These are phyloP conservation scores for Rhododendron ovatum DNA, from an alignment of 148 eudicot genomes.

Conservation along the genomic window DNA sequence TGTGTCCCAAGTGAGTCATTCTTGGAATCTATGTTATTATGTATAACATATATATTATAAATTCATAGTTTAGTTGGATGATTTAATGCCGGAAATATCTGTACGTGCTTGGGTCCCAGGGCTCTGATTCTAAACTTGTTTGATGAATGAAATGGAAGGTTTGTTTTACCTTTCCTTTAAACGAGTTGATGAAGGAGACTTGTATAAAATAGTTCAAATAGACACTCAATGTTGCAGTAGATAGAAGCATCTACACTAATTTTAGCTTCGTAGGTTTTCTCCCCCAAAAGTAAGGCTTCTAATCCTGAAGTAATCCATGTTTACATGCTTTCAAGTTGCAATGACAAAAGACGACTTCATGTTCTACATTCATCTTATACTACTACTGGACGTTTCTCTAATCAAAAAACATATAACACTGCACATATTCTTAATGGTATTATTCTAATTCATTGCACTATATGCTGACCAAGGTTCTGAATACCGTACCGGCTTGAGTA, in stretches of 20 bases:
- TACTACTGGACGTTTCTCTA: too few species aligned
- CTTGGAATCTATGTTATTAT: not conserved
- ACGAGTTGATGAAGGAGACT: not conserved
- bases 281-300: not conserved
- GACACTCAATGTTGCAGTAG: not conserved
- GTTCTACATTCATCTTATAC: not conserved
- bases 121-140: not conserved
- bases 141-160: not conserved
- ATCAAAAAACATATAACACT: too few species aligned
- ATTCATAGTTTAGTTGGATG: not conserved
- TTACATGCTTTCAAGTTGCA: not conserved
- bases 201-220: not conserved
- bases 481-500: too few species aligned
- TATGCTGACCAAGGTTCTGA: too few species aligned
- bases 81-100: not conserved
- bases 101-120: not conserved
- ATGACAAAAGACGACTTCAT: not conserved
- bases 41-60: not conserved
- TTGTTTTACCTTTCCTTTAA: not conserved
- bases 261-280: not conserved
- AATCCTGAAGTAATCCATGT: not conserved
- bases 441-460: too few species aligned
- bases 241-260: not conserved
- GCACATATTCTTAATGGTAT: too few species aligned
- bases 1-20: constrained; percentile 53